phyloP scores from a whole-genome alignment of 2,329 filamentous ascomycete species.

The Beauveria scarabaeidicola region DNA sequence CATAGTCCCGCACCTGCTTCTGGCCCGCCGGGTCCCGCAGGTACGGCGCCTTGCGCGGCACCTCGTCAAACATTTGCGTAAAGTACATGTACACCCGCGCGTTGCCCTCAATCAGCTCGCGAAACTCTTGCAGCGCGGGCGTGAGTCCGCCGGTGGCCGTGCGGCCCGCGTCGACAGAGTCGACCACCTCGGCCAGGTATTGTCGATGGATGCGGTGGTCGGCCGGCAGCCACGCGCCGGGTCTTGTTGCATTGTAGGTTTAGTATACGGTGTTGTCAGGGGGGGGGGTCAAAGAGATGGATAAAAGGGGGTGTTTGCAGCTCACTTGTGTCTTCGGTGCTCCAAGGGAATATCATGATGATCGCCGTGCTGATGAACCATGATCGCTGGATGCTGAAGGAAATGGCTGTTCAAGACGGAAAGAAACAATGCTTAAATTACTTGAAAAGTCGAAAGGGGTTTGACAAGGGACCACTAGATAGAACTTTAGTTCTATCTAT shows the following conservation, averaged over 20 bases:
- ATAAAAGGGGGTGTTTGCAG: too few species aligned
- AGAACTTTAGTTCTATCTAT: not conserved
- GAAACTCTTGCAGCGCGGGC: slow-evolving; percentile 56
- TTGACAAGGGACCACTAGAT: not conserved
- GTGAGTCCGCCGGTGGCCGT: slow-evolving; percentile 39
- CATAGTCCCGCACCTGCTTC: slow-evolving; percentile 55
- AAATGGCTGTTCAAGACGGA: too few species aligned
- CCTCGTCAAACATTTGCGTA: slow-evolving; percentile 58
- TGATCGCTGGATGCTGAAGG: slow-evolving; percentile 19
- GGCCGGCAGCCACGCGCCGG: slow-evolving; percentile 54
- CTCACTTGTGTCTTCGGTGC: slow-evolving; percentile 36
- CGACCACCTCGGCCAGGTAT: slow-evolving; percentile 51
- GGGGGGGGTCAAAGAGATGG: too few species aligned
- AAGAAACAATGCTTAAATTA: not conserved
- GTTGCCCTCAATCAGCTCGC: slow-evolving; percentile 55
- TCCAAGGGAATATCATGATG: slow-evolving; percentile 42
- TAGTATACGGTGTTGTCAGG: not conserved
- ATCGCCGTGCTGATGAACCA: slow-evolving; percentile 44
- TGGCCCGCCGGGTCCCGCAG: slow-evolving; percentile 51
- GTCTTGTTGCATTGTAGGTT: slow-evolving; percentile 18
- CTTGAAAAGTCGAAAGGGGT: not conserved
- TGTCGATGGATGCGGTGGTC: slow-evolving; percentile 54
- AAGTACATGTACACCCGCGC: slow-evolving; percentile 60
- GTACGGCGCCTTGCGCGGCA: slow-evolving; percentile 54
- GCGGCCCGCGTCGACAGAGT: slow-evolving; percentile 33